These are phyloP conservation scores for Yarrowia porcina DNA, from an alignment of 805 yeast species.

Conservation along the genomic window DNA sequence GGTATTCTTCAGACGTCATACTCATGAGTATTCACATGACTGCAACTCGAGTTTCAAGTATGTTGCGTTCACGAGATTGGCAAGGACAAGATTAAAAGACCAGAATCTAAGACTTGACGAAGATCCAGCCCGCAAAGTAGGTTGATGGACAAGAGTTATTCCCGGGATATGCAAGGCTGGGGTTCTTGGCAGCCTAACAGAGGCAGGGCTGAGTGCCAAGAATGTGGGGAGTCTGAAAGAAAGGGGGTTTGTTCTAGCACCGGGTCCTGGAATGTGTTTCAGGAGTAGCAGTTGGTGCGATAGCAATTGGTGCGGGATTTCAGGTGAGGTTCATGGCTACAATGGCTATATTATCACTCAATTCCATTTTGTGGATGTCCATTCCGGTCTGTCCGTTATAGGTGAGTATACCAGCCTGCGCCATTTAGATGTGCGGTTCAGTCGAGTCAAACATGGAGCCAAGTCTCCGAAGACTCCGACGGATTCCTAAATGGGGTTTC, in stretches of 20 bases:
- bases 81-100: too few species aligned
- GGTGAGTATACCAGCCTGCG: slow-evolving; percentile 24
- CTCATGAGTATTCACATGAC: not conserved
- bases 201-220: slow-evolving; percentile 24
- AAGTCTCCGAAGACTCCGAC: slow-evolving; percentile 13
- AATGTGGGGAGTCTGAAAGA: slow-evolving; percentile 16
- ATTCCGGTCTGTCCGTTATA: too few species aligned
- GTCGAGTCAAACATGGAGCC: not conserved
- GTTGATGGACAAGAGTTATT: not conserved
- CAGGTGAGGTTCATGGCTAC: not conserved
- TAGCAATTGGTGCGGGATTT: not conserved
- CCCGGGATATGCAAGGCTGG: slow-evolving; percentile 25
- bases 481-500: not conserved
- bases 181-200: slow-evolving; percentile 9
- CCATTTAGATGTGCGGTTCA: slow-evolving; percentile 9
- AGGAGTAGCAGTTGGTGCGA: not conserved
- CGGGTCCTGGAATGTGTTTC: not conserved
- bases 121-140: not conserved
- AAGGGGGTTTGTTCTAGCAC: not conserved
- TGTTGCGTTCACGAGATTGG: too few species aligned
- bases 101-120: not conserved
- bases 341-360: too few species aligned
- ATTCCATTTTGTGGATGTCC: too few species aligned
- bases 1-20: too few species aligned
- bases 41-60: too few species aligned